These are phyloP conservation scores for Blastobotrys aristatus DNA, from an alignment of 1,139 yeast species.

Conservation along the genomic window DNA sequence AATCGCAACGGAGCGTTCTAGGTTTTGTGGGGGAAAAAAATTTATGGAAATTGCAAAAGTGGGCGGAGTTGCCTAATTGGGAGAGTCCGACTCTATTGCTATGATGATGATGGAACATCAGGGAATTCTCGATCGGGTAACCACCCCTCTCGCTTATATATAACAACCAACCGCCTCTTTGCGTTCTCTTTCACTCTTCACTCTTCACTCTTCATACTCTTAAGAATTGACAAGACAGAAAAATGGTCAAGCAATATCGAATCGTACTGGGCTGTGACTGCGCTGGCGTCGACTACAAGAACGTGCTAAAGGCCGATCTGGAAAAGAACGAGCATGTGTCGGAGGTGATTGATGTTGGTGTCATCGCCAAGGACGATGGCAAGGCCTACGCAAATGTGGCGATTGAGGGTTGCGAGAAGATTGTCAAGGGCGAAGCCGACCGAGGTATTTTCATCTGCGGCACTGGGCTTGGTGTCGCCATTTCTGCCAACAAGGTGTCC, in stretches of 20 bases:
- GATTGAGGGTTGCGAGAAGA: constrained; percentile 41
- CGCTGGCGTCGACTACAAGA: constrained; percentile 45
- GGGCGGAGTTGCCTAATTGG: too few relatives aligned
- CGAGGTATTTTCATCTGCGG: constrained; percentile 45
- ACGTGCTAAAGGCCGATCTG: constrained; percentile 38
- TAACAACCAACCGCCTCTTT: too few relatives aligned
- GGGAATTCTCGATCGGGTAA: too few relatives aligned
- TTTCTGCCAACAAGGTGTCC: constrained; percentile 43
- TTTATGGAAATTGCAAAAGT: too few relatives aligned
- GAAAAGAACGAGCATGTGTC: constrained; percentile 33
- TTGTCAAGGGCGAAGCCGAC: constrained; percentile 40
- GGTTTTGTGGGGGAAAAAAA: too few relatives aligned
- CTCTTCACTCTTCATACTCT: neutral
- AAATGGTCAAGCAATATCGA: constrained; percentile 16
- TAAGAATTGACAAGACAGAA: neutral
- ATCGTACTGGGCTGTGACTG: constrained; percentile 42
- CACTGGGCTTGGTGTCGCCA: constrained; percentile 46
- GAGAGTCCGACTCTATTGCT: too few relatives aligned
- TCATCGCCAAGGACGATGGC: constrained; percentile 28
- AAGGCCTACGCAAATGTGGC: constrained; percentile 43
- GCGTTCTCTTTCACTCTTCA: neutral
- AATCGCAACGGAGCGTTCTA: too few relatives aligned
- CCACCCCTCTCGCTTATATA: too few relatives aligned
- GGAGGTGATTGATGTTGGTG: constrained; percentile 41
- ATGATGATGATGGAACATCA: too few relatives aligned